Conservation (phyloP, 495 filamentous ascomycete species). For the Hypoxylon lenormandii region DNA sequence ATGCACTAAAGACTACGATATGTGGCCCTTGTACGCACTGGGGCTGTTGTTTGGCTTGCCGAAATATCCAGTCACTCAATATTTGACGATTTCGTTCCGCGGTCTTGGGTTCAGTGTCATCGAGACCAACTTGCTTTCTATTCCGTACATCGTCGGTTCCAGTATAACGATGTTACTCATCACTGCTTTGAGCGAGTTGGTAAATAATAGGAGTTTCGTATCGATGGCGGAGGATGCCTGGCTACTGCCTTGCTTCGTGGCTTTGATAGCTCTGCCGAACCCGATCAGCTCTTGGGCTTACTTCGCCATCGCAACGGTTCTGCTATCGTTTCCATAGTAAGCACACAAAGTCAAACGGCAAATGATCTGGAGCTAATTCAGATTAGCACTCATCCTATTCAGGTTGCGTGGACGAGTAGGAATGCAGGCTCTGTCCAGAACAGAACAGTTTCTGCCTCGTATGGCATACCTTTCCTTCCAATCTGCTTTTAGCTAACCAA, state of each 20-base stretch:
- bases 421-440: constrained; percentile 49
- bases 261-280: constrained; percentile 40
- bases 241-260: constrained; percentile 44
- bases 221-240: constrained; percentile 51
- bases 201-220: constrained; percentile 47
- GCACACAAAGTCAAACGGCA: neutral
- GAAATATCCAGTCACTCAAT: constrained; percentile 65
- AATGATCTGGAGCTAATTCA: constrained; percentile 4
- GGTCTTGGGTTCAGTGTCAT: constrained; percentile 76
- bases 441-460: constrained; percentile 48
- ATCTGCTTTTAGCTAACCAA: constrained; percentile 14
- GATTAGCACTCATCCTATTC: constrained; percentile 47
- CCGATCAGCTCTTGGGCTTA: constrained; percentile 44
- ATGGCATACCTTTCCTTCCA: constrained; percentile 2
- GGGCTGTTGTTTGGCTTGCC: constrained; percentile 73
- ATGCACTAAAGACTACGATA: constrained; percentile 42
- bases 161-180: constrained; percentile 45
- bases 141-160: constrained; percentile 36
- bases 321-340: constrained; percentile 49
- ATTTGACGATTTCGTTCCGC: constrained; percentile 74
- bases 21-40: constrained; percentile 72
- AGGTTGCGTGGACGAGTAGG: constrained; percentile 49
- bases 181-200: constrained; percentile 44
- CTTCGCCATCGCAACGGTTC: constrained; percentile 46
- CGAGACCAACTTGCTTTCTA: constrained; percentile 64